phyloP scores from a whole-genome alignment of 2,329 filamentous ascomycete genomes.

The Lachnellula arida region DNA sequence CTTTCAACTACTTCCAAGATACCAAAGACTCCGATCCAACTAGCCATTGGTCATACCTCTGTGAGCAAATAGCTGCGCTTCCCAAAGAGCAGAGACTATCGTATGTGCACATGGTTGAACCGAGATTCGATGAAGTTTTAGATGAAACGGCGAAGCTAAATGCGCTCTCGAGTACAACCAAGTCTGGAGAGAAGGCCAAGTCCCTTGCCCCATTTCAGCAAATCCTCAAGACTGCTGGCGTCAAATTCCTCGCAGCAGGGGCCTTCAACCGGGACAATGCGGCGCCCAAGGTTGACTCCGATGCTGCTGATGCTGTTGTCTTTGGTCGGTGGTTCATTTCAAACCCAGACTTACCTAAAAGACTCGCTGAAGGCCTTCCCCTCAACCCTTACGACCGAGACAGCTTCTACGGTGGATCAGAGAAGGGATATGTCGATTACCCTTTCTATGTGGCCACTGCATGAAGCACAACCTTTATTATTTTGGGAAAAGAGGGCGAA shows the following conservation, averaged over 20 bases:
- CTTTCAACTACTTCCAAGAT: constrained; percentile 56
- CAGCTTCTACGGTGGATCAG: constrained; percentile 13
- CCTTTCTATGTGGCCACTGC: neutral
- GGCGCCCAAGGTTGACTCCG: constrained; percentile 2
- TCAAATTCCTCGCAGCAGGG: constrained; percentile 7
- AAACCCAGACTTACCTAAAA: constrained; percentile 38
- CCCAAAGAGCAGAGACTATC: constrained; percentile 37
- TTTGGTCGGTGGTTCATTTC: constrained; percentile 36
- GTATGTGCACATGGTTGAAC: constrained; percentile 51
- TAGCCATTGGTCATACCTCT: constrained; percentile 30
- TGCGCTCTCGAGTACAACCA: neutral
- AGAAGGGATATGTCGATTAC: constrained; percentile 3
- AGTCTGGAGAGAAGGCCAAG: neutral
- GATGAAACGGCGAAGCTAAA: constrained; percentile 40
- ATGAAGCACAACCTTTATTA: neutral
- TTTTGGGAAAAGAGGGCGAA: too few species aligned
- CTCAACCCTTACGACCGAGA: constrained; percentile 8
- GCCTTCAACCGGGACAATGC: constrained; percentile 3
- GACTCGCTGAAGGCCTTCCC: constrained; percentile 4
- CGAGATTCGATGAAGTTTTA: constrained; percentile 42
- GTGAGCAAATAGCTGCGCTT: constrained; percentile 25
- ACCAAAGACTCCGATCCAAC: constrained; percentile 46
- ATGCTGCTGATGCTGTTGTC: constrained; percentile 24
- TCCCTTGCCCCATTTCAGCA: neutral
- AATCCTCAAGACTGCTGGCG: neutral